Evolutionary conservation across 2,329 filamentous ascomycete species (phyloP), one percentile per base, ranked within the genome.

Genomic region (Ascochyta lentis): DNA sequence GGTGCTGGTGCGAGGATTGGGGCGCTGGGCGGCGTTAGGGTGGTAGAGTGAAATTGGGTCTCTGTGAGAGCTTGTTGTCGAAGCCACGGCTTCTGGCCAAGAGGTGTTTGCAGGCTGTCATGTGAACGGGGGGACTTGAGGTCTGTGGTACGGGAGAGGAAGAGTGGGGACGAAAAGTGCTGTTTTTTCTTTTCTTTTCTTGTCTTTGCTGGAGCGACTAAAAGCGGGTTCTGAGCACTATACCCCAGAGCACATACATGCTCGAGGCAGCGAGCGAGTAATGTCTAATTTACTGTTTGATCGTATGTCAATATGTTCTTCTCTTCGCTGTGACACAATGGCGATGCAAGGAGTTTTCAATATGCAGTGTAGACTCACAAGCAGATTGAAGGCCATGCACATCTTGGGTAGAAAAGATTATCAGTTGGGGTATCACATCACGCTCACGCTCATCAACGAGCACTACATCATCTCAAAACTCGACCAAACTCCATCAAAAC

Each of bases 401-500:
- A 6, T 16, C 5, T 35, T 16, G 1, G 33, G n/a, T 8, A 7
- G 5, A 35, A 16, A 7, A 16, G 3, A 5, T 19, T 3, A 16
- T 16, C 8, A n/a, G 16, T 35, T 35, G 15, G 37, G 37, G 37
- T 39, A 39, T 39, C 37, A 23, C 16, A 23, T 39, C 37, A 31
- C 12, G 29, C 29, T 31, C 29, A 31, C 22, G 5, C 35, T 38
- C 35, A 6, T 23, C 19, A 19, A 19, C 19, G 19, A 19, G 9
- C 31, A 12, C 31, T 34, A 3, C 35, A 19, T 7, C 35, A 9
- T 22, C 35, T 22, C 35, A 19, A 29, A 29, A 23, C 4, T 22
- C 37, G 2, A 13, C 19, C 37, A 8, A 9, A n/a, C 12, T 19
- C 23, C 15, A 16, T 52, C 38, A 88, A 60, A 88, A 83, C 59